Base-by-base conservation (phyloP, 768 basidiomycete genomes). In the Rhodosporidiobolus sp. region DNA sequence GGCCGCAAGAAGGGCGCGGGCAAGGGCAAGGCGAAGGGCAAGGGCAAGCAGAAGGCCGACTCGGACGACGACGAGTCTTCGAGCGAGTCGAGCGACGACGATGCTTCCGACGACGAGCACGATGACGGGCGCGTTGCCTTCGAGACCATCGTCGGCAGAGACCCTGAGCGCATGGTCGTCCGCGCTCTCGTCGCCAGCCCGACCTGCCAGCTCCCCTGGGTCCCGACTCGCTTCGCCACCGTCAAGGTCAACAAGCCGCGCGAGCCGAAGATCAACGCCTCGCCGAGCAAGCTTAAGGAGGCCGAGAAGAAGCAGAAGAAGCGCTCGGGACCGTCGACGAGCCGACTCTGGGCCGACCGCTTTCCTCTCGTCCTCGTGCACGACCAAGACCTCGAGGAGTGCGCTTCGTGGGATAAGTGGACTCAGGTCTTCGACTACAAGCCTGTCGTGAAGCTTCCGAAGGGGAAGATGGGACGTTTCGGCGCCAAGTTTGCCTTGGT, bases 281-380 rank as follows among this genome's bases (percentile, higher is more conserved):
- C 28, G 48, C 62, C 26, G 26, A 53, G 35, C 28, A 49, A n/a
- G 16, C 11, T 30, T 19, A 34, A 55, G 52, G 28, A 30, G 26
- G 52, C 28, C n/a, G 20, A 30, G 22, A 19, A 20, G 35, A 45
- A 63, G 38, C 19, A 43, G n/a, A 17, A 24, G 8, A 32, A 64
- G 52, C 14, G 26, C 8, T 8, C 17, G 19, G 50, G 35, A 24
- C 50, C 35, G 35, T 8, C 53, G n/a, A 22, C 26, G n/a, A 30
- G n/a, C 26, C 19, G 53, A 1, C 9, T 20, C 1, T 54, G 43
- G 20, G 19, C 22, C 28, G 20, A 28, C n/a, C 11, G 30, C 3
- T 38, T 55, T 4, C 63, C 63, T 38, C 63, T 64, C 11, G 16
- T 64, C 38, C 28, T 54, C 28, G 22, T 64, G 8, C 63, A 55